Evolutionary conservation across 176 grass and related monocot genomes (phyloP), one percentile per base, ranked within the genome.

Genomic region (Zoysia pacifica): DNA sequence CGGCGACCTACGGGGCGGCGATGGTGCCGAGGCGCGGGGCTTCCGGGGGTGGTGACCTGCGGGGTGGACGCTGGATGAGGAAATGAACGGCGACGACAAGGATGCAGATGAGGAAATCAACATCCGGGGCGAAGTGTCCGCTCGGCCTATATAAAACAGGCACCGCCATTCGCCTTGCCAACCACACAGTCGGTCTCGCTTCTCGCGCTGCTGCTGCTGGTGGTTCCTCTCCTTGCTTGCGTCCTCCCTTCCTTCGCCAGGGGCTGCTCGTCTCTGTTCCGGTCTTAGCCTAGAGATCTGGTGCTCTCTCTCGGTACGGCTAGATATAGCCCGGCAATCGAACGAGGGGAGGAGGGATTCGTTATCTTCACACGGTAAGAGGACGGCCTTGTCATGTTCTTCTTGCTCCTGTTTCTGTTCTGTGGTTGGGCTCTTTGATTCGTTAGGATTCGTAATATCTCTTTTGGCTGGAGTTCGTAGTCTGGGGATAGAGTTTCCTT

Each of bases 101-200:
- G 28, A 28, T 28, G 28, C 28, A 28, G 28, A 28, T 28, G 28
- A 28, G 28, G 28, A 28, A 28, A 28, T 28, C 62, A 86, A 51
- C 39, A 69, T 81, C 77, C 62, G 76, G 12, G 9, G 15, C 62
- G 19, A 75, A 45, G 62, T 69, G 71, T 10, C 83, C 78, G 44
- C 70, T 45, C 63, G 45, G 13, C 77, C 64, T 62, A 28, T 69
- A 86, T 63, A 86, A 82, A 37, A n/a, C 78, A 59, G 41, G 52
- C 78, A 47, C 43, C 58, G 37, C 62, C 60, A 28, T 28, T 28
- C 28, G 28, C 28, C 28, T 28, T 28, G 28, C 52, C 64, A 52
- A 12, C 49, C 49, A 52, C 11, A 52, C 49, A 4, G 44, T 6
- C 44, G 44, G 44, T 45, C 49, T 13, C 42, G 3, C 28, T 0